phyloP scores from a whole-genome alignment of 176 grass and related monocot species.

The Miscanthus lutarioriparius region DNA sequence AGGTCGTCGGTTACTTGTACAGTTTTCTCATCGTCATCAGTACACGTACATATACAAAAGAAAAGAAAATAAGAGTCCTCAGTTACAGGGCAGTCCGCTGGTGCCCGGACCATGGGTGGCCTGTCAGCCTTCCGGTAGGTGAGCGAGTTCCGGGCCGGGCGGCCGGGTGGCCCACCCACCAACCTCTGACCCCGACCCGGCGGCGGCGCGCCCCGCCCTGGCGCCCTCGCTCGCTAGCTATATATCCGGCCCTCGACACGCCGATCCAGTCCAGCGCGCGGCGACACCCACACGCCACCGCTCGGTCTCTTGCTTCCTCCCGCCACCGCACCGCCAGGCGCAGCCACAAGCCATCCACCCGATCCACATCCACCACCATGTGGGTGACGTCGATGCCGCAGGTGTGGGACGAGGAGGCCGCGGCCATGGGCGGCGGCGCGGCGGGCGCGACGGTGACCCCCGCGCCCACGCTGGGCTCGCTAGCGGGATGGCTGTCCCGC shows the following conservation, averaged over 20 bases:
- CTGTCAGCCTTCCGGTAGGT: background rate
- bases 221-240: background rate
- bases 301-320: background rate
- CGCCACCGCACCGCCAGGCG: background rate
- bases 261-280: background rate
- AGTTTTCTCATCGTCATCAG: too few relatives aligned
- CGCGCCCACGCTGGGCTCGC: constrained; percentile 49
- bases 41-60: too few relatives aligned
- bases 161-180: background rate
- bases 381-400: constrained; percentile 45
- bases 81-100: background rate
- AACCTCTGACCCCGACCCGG: background rate
- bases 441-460: constrained; percentile 11
- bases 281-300: background rate
- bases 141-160: background rate
- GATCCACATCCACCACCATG: background rate
- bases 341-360: background rate
- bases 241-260: background rate
- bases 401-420: constrained; percentile 51
- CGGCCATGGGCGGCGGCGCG: background rate
- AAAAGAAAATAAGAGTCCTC: too few relatives aligned
- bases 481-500: constrained; percentile 50
- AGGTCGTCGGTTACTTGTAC: too few relatives aligned
- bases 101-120: background rate
- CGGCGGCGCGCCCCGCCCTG: background rate